Evolutionary conservation across 495 filamentous ascomycete species (phyloP).

Genomic region (Neurospora sp.): DNA sequence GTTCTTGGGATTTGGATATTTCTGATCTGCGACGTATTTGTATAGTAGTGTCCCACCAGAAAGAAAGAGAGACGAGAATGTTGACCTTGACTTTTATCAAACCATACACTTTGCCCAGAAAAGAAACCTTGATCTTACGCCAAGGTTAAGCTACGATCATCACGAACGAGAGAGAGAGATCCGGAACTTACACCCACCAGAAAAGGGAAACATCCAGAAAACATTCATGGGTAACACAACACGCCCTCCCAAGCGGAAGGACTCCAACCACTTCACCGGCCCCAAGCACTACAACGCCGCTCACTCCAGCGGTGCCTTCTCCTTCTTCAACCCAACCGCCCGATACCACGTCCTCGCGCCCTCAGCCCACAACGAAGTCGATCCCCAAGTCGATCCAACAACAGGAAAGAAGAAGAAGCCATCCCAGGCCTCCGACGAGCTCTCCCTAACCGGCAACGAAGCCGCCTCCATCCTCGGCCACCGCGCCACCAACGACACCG

Average conservation of each 20-base stretch:
- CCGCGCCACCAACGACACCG: not conserved
- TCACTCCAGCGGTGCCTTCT: constrained; percentile 6
- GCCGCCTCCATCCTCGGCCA: not conserved
- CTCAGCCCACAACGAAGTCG: not conserved
- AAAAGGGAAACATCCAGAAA: not conserved
- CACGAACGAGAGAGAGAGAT: not conserved
- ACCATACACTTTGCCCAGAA: not conserved
- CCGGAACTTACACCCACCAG: not conserved
- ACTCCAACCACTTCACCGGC: constrained; percentile 2
- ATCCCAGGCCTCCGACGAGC: not conserved
- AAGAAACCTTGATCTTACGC: not conserved
- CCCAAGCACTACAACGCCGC: not conserved
- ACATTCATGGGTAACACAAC: not conserved
- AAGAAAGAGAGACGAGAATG: not conserved
- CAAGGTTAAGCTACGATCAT: too few species aligned
- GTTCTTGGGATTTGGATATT: not conserved
- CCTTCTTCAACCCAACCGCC: constrained; percentile 19
- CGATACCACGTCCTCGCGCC: constrained; percentile 7
- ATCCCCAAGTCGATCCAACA: not conserved
- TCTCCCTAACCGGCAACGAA: not conserved
- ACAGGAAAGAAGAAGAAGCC: not conserved
- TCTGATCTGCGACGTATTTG: not conserved
- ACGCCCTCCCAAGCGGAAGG: not conserved
- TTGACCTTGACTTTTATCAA: not conserved
- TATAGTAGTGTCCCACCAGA: not conserved